Conservation (phyloP, 2,329 filamentous ascomycete species). For the Sclerotiophoma versabilis region DNA sequence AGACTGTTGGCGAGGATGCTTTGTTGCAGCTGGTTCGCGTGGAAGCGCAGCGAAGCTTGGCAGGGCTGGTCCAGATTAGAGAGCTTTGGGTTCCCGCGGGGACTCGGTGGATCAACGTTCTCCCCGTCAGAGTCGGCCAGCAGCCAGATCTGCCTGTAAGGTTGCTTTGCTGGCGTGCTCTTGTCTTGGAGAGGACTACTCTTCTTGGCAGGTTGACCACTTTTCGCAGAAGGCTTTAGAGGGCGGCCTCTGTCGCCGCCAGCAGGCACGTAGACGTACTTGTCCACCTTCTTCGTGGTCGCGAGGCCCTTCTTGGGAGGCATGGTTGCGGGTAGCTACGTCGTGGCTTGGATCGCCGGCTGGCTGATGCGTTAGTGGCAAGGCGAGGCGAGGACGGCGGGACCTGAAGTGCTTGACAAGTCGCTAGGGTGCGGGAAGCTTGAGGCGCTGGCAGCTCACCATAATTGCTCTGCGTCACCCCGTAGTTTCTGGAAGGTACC, state of each 20-base stretch:
- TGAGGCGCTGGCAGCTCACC: conserved; percentile 16
- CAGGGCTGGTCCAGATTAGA: conserved; percentile 20
- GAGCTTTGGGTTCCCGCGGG: conserved; percentile 27
- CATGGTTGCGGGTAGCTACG: conserved; percentile 21
- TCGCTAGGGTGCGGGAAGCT: conserved; percentile 25
- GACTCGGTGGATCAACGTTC: conserved; percentile 16
- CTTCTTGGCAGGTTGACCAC: not conserved
- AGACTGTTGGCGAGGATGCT: conserved; percentile 15
- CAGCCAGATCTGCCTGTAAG: not conserved
- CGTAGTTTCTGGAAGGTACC: conserved; percentile 6
- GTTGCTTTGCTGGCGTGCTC: not conserved
- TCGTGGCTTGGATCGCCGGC: conserved; percentile 25
- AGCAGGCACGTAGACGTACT: conserved; percentile 21
- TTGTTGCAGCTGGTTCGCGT: conserved; percentile 16
- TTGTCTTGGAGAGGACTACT: not conserved
- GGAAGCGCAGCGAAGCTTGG: conserved; percentile 23
- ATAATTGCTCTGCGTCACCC: conserved; percentile 12
- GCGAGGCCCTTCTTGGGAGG: conserved; percentile 36
- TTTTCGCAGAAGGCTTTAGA: not conserved
- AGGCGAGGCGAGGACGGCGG: conserved; percentile 35
- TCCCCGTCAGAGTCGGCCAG: conserved; percentile 13
- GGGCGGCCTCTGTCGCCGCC: conserved; percentile 15
- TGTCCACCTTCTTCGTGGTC: conserved; percentile 29
- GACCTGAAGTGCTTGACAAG: conserved; percentile 34
- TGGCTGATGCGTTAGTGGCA: conserved; percentile 34